Evolutionary conservation across 2,329 filamentous ascomycete species (phyloP).

Genomic region (Davidsoniella australis): DNA sequence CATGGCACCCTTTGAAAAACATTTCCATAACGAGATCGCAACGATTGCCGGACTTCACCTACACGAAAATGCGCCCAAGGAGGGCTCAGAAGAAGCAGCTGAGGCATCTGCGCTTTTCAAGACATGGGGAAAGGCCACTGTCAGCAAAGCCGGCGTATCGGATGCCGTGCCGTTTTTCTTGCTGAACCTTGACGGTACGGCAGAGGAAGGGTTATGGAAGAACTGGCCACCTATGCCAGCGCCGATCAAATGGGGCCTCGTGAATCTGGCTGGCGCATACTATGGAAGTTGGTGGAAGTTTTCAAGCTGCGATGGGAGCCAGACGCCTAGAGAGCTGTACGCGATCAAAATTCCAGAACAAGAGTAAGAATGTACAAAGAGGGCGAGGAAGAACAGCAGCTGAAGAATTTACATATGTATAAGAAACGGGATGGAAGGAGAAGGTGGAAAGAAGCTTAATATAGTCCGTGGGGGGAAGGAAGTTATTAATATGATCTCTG

Average conservation of each 20-base stretch:
- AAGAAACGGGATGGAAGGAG: not conserved
- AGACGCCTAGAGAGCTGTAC: conserved; percentile 35
- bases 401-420: not conserved
- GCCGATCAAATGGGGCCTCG: conserved; percentile 40
- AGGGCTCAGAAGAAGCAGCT: conserved; percentile 27
- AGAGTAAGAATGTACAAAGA: not conserved
- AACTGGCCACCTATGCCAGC: conserved; percentile 49
- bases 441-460: too few relatives aligned
- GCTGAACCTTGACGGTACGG: conserved; percentile 41
- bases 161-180: conserved; percentile 50
- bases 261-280: conserved; percentile 39
- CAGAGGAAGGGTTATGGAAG: conserved; percentile 41
- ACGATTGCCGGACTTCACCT: conserved; percentile 32
- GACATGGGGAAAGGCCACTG: conserved; percentile 44
- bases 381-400: not conserved
- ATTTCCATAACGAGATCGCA: conserved; percentile 38
- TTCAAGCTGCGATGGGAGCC: conserved; percentile 39
- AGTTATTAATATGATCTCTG: too few relatives aligned
- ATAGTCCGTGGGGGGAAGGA: not conserved
- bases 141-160: conserved; percentile 40
- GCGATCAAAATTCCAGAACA: conserved; percentile 18
- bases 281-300: conserved; percentile 47
- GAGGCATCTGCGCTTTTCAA: conserved; percentile 35
- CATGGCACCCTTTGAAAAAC: conserved; percentile 31
- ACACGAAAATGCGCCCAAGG: conserved; percentile 33